Evolutionary conservation across 345 rosid genomes (phyloP).

Genomic region (Alliaria petiolata): DNA sequence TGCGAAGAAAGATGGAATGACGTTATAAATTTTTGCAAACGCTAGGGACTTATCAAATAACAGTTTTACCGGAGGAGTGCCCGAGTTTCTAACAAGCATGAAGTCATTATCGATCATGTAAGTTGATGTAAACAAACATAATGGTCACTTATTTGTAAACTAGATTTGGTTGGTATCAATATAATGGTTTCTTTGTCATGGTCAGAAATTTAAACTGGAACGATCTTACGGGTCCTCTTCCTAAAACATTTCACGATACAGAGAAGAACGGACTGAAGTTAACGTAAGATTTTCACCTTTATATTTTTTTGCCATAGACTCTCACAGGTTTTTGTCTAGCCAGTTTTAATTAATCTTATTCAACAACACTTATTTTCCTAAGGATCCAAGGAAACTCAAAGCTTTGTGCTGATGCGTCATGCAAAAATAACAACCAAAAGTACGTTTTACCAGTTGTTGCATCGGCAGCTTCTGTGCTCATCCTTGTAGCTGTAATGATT

Average conservation of each 20-base stretch:
- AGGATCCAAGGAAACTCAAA: slow-evolving; percentile 35
- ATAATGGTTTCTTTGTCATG: background rate
- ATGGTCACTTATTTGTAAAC: background rate
- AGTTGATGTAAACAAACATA: slow-evolving; percentile 10
- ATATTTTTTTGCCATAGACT: background rate
- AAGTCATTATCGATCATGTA: slow-evolving; percentile 33
- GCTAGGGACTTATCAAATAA: slow-evolving; percentile 47
- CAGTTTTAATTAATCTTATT: background rate
- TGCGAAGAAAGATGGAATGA: background rate
- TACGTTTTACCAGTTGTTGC: slow-evolving; percentile 24
- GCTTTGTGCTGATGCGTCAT: slow-evolving; percentile 18
- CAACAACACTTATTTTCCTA: background rate
- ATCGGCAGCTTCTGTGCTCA: slow-evolving; percentile 12
- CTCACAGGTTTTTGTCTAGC: background rate
- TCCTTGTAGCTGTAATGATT: background rate
- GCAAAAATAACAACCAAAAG: slow-evolving; percentile 12
- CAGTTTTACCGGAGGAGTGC: slow-evolving; percentile 39
- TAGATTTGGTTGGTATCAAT: background rate
- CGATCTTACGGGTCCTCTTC: slow-evolving; percentile 36
- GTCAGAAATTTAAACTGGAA: slow-evolving; percentile 39
- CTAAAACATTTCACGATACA: slow-evolving; percentile 17
- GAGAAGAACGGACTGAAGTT: slow-evolving; percentile 19
- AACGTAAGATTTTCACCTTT: slow-evolving; percentile 5
- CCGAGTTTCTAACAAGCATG: slow-evolving; percentile 31
- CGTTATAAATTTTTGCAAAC: background rate